Evolutionary conservation across 345 rosid species (phyloP), one percentile per base, ranked within the genome.

Genomic region (Bruguiera gymnorhiza): DNA sequence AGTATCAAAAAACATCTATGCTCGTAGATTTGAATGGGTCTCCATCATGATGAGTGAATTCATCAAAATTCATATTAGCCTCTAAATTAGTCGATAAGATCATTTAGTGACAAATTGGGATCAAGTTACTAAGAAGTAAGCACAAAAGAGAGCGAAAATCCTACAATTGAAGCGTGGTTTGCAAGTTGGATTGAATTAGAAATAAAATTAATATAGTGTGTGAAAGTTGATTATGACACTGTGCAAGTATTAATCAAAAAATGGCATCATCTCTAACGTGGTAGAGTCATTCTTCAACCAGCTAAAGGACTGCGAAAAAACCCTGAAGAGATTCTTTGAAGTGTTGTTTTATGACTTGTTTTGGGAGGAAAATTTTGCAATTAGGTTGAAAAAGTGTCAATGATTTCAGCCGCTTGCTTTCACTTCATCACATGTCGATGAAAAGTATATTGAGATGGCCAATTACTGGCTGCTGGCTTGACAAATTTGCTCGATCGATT

Each of bases 341-440:
- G 50, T 27, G 8, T 8, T 48, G 39, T 51, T 37, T 64, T 39
- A 60, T 24, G 34, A 43, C 3, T 10, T 15, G 39, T 9, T 46
- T 26, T 4, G 19, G 21, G 18, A 18, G 16, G 18, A 15, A 34
- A 31, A 29, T 6, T 26, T 18, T 66, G 68, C 61, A 29, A 66
- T 77, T 78, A 70, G 76, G 80, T 75, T 78, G 31, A 66, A 73
- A 70, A 29, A 32, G 43, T 50, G 24, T 61, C 50, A 3, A 34
- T 62, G 63, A 58, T 67, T 58, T 75, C 73, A 75, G 63, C 76
- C 85, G 73, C 80, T 79, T 63, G 60, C 58, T 32, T 72, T 68
- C 68, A 68, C n/a, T 37, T 66, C 58, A 50, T 24, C 21, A 66
- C 31, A 55, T 60, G 75, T 54, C 61, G 55, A 71, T 66, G 71